Evolutionary conservation across 2,329 filamentous ascomycete species (phyloP), one percentile per base, ranked within the genome.

Genomic region (Mycosphaerella sp.): DNA sequence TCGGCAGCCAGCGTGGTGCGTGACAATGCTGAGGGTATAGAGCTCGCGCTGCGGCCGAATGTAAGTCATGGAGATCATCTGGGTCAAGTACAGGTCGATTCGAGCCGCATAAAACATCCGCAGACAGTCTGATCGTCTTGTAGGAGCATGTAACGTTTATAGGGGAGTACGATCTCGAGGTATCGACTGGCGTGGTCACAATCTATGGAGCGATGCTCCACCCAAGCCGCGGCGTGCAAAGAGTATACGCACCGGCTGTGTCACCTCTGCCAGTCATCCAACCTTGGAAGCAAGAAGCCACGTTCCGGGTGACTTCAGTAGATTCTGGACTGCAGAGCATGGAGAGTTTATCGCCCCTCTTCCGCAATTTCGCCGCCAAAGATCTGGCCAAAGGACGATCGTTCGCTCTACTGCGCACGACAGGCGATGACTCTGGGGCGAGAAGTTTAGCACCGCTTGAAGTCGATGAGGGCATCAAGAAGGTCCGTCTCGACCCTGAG

Each of bases 221-320:
- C 56, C 56, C 62, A 9, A 43, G 52, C 9, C 54, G 59, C n/a
- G 59, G 60, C 9, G n/a, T 44, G 6, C 58, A 63, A 17, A 82
- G 79, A 73, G 74, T 87, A 13, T 81, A 80, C 65, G 84, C 85
- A 13, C 80, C 86, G 1, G 77, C 79, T 37, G 87, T 83, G 34
- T 81, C 88, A 62, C 81, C 86, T 1, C 68, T 91, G 1, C 85
- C 85, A 1, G 79, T 85, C 0, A 74, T 91, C 30, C 71, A 79
- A 41, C 81, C 61, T 12, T 55, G 60, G 18, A 58, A 56, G 27
- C 64, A 66, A 21, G 68, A 64, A 12, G 64, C 87, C 0, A 78
- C 85, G 52, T 67, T 89, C 18, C 70, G 76, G 30, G 65, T 82
- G 4, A 75, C 79, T 44, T 74, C 77, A 0, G 73, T 70, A 7